Percentiles rank a stretch among this genome's conserved stretches.
Conservation (phyloP, 2,329 filamentous ascomycete genomes). For the Scedosporium apiospermum region DNA sequence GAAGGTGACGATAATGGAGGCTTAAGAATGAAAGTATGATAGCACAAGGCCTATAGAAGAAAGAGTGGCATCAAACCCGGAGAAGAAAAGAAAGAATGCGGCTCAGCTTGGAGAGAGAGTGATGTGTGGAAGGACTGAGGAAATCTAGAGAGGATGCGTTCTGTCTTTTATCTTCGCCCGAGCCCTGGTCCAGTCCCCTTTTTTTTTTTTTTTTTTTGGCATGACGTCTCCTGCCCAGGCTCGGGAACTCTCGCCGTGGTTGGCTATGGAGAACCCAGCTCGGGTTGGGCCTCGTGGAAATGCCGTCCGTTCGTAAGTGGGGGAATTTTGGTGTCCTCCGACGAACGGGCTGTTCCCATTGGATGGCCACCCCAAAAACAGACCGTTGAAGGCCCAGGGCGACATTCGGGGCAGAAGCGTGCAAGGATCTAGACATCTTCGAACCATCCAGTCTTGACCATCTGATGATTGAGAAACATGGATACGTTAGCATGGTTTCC, state of each 20-base stretch:
- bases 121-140: background rate
- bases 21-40: slow-evolving; percentile 2
- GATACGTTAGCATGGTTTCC: background rate
- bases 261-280: too few relatives aligned
- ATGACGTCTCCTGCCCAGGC: too few relatives aligned
- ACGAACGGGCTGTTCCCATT: background rate
- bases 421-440: background rate
- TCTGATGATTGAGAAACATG: background rate
- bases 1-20: slow-evolving; percentile 3
- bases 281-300: too few relatives aligned
- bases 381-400: background rate
- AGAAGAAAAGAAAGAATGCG: slow-evolving; percentile 1
- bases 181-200: too few relatives aligned
- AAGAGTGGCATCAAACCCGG: background rate
- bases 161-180: background rate
- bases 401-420: background rate
- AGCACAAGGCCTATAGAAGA: background rate
- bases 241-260: too few relatives aligned
- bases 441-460: background rate
- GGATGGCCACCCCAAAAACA: background rate
- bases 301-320: too few relatives aligned
- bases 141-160: background rate
- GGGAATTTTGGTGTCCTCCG: too few relatives aligned
- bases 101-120: background rate
- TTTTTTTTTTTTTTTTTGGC: too few relatives aligned